Base-by-base conservation (phyloP, 2,329 filamentous ascomycete genomes). In the Colletotrichum scovillei region DNA sequence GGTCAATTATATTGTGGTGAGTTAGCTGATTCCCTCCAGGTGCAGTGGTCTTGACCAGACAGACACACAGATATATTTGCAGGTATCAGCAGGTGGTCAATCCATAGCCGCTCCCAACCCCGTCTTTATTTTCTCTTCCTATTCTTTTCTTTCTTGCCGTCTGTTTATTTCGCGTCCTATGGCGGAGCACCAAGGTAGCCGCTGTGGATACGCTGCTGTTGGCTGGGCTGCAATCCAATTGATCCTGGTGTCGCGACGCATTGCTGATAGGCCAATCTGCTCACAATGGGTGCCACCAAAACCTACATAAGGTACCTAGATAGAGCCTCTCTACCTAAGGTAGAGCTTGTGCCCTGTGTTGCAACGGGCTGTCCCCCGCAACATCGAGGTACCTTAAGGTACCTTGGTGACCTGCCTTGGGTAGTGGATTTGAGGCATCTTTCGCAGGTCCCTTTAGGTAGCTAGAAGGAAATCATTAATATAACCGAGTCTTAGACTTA, bases 151-250 rank as follows among this genome's bases (percentile, higher is more conserved):
- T n/a, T 49, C 42, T 49, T 49, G 8, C 19, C 19, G 42, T 67
- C 53, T 72, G 69, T 72, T 72, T 63, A 72, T 68, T 57, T 68
- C 28, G 57, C 57, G 57, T 58, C 56, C 53, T 24, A 22, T 9
- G 19, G 16, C 42, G 35, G 30, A 24, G 30, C 24, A 35, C 28
- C n/a, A 22, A 46, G 9, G 16, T 30, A 7, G 6, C 6, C 46
- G 26, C 32, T 38, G 46, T 68, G 46, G 66, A 30, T 24, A 63
- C 66, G 28, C 22, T 42, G 28, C n/a, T 22, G 58, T 63, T 56
- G 66, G n/a, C 67, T 46, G 38, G 62, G 62, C 42, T 70, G 68
- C 68, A 8, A 9, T 38, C 26, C 63, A 8, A 6, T 38, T 38
- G n/a, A 70, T 14, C 59, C 30, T 42, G 14, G 22, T 16, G 24